Evolutionary conservation across 75 land plant species (phyloP).

Genomic region (Cryptomeria japonica): DNA sequence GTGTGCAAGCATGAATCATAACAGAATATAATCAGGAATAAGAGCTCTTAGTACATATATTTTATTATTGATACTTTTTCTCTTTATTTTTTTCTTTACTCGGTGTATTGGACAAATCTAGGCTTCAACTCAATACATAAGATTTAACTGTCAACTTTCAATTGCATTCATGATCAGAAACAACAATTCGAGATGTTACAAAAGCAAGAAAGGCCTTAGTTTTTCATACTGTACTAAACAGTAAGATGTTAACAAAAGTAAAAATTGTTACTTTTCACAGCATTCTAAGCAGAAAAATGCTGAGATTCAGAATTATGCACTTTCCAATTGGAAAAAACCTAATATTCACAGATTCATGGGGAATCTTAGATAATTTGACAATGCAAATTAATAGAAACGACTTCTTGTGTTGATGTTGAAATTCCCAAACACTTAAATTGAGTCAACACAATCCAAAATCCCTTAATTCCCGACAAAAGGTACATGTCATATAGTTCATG

Average conservation of each 20-base stretch:
- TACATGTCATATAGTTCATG: neutral
- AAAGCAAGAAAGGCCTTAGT: too few relatives aligned
- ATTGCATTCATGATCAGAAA: neutral
- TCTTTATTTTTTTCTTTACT: neutral
- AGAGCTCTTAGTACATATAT: neutral
- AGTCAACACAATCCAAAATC: neutral
- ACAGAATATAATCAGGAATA: neutral
- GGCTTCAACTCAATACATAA: neutral
- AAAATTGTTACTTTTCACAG: neutral
- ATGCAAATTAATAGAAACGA: neutral
- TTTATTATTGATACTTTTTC: neutral
- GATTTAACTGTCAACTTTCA: neutral
- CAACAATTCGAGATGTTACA: neutral
- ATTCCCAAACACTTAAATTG: neutral
- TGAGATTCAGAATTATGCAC: neutral
- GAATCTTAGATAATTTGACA: neutral
- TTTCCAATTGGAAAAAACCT: neutral
- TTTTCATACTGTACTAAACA: neutral
- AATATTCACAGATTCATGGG: neutral
- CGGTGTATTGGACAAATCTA: neutral
- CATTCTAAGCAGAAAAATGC: neutral
- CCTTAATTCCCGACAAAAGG: neutral
- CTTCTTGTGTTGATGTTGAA: neutral
- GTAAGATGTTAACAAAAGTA: neutral
- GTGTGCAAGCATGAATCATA: neutral